Base-by-base conservation (phyloP, 2,329 filamentous ascomycete genomes). In the Pseudogymnoascus sp. region DNA sequence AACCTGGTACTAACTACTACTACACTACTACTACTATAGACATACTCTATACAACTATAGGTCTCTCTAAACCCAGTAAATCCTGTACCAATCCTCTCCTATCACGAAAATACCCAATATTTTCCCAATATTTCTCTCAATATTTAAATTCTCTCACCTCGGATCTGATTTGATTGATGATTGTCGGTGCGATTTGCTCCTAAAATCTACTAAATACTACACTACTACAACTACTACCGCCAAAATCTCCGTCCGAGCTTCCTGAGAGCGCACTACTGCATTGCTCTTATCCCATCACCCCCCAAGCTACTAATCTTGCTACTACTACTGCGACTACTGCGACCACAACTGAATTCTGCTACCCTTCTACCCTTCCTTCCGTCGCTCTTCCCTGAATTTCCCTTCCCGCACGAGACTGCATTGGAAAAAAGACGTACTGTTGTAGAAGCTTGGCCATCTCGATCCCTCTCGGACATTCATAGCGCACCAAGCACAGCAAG, bases 191-290 rank as follows among this genome's bases (percentile, higher is more conserved):
- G 27, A 52, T 52, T 52, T 18, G 27, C n/a, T 52, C 8, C 13
- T 31, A 31, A 13, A 48, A 48, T 21, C 21, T 21, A 21, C 21
- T 21, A 21, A 21, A 21, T 21, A 21, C 42, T 48, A 48, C 21
- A 21, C 27, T n/a, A 21, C 42, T 27, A 48, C 42, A 13, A 27
- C 36, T 37, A 7, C n/a, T n/a, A 13, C 40, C 40, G 12, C 45
- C 45, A 52, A 55, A 33, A 55, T 31, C 45, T 33, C 45, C 45
- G 45, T 55, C 45, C 45, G 45, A 55, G 45, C 45, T 55, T 55
- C 45, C 33, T 21, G 21, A 21, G 27, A 12, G 10, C 45, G 45
- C 45, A 55, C 45, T 55, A 55, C 48, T 55, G 29, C 48, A 55
- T 55, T 55, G 48, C 48, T 55, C 48, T 55, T 55, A 55, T 55